Evolutionary conservation across 345 rosid species (phyloP).

Genomic region (Euphorbia tirucalli): DNA sequence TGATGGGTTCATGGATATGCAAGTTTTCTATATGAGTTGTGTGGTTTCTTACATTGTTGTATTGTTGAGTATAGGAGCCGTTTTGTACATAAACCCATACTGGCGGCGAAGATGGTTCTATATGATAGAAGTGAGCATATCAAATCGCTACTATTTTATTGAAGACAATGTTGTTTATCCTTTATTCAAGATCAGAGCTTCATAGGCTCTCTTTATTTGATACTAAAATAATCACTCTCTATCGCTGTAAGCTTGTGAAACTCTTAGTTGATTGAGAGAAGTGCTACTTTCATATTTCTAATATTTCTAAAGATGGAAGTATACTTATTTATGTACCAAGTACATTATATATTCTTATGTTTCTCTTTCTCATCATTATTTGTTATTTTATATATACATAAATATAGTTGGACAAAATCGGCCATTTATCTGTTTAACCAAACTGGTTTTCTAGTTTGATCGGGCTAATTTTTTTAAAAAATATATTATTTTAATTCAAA

Average conservation of each 20-base stretch:
- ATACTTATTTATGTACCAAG: no score
- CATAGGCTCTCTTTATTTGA: background rate
- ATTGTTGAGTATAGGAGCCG: background rate
- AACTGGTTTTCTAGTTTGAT: no score
- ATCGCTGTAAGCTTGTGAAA: background rate
- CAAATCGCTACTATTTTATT: background rate
- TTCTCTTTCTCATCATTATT: no score
- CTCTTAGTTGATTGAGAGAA: no score
- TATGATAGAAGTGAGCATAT: background rate
- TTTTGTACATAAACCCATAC: constrained; percentile 18
- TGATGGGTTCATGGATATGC: constrained; percentile 16
- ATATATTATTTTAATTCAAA: no score
- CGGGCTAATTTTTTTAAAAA: no score
- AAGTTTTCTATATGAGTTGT: constrained; percentile 6
- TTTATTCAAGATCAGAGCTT: background rate
- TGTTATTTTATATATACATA: no score
- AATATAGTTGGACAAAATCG: no score
- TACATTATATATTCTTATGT: no score
- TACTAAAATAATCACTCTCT: background rate
- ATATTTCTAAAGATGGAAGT: no score
- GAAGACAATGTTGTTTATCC: background rate
- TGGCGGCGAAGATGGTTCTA: constrained; percentile 16
- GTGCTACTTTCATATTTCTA: background rate
- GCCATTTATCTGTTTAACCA: no score
- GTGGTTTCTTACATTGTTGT: background rate